phyloP scores from a whole-genome alignment of 805 yeast species.

The Candida schatavii region DNA sequence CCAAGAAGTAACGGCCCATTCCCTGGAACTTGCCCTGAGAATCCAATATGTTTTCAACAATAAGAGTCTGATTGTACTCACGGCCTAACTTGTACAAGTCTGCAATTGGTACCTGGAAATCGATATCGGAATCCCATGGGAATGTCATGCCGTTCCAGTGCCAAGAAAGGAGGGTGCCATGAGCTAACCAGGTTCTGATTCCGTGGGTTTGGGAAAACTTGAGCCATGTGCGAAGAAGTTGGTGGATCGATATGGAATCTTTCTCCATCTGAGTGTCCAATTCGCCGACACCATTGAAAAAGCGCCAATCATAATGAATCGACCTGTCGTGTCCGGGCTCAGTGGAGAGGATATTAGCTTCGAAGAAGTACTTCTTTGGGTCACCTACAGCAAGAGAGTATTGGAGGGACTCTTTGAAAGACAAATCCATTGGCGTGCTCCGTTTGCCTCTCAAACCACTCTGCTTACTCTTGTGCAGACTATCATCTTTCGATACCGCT shows the following conservation, averaged over 20 bases:
- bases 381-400: constrained; percentile 11
- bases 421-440: neutral
- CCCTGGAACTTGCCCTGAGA: constrained; percentile 36
- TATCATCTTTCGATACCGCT: constrained; percentile 17
- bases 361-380: constrained; percentile 30
- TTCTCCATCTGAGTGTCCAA: neutral
- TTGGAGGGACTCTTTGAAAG: constrained; percentile 17
- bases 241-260: constrained; percentile 3
- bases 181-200: constrained; percentile 59
- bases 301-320: constrained; percentile 41
- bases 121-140: constrained; percentile 70
- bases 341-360: constrained; percentile 19
- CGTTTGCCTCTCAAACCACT: neutral
- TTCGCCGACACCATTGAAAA: constrained; percentile 23
- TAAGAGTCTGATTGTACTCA: constrained; percentile 46
- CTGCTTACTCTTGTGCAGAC: constrained; percentile 39
- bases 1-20: constrained; percentile 52
- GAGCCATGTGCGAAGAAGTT: constrained; percentile 48
- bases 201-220: constrained; percentile 46
- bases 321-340: constrained; percentile 19
- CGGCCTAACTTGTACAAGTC: constrained; percentile 46
- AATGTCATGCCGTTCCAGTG: constrained; percentile 59
- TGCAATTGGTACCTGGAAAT: constrained; percentile 57
- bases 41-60: constrained; percentile 39
- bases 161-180: constrained; percentile 64